Evolutionary conservation across 2,329 filamentous ascomycete species (phyloP).

Genomic region (Trichoderma pleuroti): DNA sequence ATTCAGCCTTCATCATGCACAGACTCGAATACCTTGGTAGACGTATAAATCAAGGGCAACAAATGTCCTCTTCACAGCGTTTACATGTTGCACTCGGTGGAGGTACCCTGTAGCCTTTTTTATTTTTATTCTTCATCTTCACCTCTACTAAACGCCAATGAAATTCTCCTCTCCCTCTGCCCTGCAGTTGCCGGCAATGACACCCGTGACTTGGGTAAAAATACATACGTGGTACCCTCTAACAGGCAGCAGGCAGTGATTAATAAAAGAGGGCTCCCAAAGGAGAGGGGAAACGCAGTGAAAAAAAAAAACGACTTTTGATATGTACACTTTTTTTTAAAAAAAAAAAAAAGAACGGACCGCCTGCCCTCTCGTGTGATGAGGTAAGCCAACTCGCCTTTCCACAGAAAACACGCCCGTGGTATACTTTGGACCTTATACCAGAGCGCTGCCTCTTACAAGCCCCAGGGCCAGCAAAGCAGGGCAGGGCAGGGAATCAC

Average conservation of each 20-base stretch:
- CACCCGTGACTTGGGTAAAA: neutral
- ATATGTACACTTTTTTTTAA: constrained; percentile 14
- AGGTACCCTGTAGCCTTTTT: neutral
- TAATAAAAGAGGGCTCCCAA: neutral
- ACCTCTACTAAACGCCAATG: neutral
- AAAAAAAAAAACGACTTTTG: neutral
- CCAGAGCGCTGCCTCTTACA: constrained; percentile 19
- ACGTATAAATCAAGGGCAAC: neutral
- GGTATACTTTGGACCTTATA: neutral
- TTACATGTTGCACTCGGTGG: neutral
- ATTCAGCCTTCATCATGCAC: neutral
- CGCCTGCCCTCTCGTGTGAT: constrained; percentile 28
- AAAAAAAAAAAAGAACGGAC: neutral
- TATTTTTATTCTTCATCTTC: neutral
- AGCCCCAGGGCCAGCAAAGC: neutral
- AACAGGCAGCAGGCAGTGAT: neutral
- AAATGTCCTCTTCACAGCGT: neutral
- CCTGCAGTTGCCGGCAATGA: neutral
- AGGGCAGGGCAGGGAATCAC: neutral
- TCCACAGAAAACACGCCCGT: neutral
- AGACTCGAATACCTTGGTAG: neutral
- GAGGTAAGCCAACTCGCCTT: constrained; percentile 23
- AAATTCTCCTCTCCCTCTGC: neutral
- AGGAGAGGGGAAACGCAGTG: neutral
- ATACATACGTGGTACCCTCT: neutral